Conservation (phyloP, 1,284 basidiomycete species). For the Ganoderma multipileum region DNA sequence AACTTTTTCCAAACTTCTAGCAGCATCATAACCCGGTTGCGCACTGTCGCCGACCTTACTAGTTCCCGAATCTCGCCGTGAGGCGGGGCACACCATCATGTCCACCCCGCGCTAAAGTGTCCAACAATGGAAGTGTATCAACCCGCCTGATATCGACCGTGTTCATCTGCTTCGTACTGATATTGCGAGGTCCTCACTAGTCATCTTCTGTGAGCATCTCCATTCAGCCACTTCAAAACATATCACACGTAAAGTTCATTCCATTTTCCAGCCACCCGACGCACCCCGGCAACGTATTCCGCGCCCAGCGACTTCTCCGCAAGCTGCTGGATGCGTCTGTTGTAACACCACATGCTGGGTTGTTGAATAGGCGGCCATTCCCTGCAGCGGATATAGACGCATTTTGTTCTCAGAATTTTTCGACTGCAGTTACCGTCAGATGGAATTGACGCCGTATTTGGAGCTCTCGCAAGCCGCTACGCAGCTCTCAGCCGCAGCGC, state of each 20-base stretch:
- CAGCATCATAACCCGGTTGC: background rate
- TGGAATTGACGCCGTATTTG: background rate
- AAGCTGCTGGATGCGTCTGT: background rate
- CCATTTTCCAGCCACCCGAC: background rate
- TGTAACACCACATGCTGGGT: background rate
- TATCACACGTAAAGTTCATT: background rate
- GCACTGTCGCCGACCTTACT: background rate
- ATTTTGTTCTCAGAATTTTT: background rate
- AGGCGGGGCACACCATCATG: background rate
- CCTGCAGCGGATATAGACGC: background rate
- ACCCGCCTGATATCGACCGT: background rate
- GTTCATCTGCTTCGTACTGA: background rate
- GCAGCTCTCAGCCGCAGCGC: background rate
- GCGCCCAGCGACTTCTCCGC: background rate
- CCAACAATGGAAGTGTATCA: conserved; percentile 1
- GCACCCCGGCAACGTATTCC: background rate
- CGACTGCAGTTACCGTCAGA: background rate
- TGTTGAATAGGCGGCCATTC: background rate
- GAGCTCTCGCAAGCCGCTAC: background rate
- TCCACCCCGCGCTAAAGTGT: background rate
- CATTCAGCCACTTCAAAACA: background rate
- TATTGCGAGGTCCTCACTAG: background rate
- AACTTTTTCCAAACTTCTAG: background rate
- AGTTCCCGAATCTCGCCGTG: background rate
- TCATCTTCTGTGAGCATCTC: background rate